These are phyloP conservation scores for Aspergillus sp. DNA, from an alignment of 2,329 filamentous ascomycete species.

Conservation along the genomic window DNA sequence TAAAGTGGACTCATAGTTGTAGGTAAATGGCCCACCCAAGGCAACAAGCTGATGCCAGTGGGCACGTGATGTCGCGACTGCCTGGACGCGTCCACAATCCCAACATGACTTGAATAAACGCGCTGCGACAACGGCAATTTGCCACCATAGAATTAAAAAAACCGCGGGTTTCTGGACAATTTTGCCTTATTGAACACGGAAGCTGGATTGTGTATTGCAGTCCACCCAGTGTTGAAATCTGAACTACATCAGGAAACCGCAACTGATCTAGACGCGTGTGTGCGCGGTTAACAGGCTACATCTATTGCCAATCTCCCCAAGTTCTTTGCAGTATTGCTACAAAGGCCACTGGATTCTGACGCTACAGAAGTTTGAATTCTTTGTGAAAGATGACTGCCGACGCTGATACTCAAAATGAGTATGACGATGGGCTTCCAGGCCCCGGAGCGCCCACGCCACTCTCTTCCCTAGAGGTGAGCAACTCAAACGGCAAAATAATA, in stretches of 20 bases:
- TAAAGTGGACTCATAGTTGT: neutral
- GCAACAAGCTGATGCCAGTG: constrained; percentile 13
- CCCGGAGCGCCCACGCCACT: constrained; percentile 94
- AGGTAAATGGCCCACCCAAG: neutral
- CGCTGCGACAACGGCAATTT: constrained; percentile 15
- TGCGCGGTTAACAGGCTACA: neutral
- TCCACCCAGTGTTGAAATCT: neutral
- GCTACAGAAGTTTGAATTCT: neutral
- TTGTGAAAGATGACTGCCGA: constrained; percentile 48
- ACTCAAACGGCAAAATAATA: neutral
- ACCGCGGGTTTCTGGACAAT: neutral
- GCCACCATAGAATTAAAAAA: constrained; percentile 23
- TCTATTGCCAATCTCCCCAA: neutral
- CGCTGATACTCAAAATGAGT: constrained; percentile 68
- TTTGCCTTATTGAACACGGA: neutral
- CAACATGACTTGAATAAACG: constrained; percentile 14
- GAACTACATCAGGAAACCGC: neutral
- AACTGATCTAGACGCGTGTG: constrained; percentile 2
- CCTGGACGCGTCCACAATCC: constrained; percentile 33
- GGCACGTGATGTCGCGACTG: constrained; percentile 42
- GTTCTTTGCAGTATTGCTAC: neutral
- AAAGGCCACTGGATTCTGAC: neutral
- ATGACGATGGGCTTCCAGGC: constrained; percentile 75
- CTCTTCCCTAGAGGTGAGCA: constrained; percentile 75
- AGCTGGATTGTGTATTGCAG: neutral